Conservation (phyloP, 2,329 filamentous ascomycete species). For the Chrysoporthe austroafricana region DNA sequence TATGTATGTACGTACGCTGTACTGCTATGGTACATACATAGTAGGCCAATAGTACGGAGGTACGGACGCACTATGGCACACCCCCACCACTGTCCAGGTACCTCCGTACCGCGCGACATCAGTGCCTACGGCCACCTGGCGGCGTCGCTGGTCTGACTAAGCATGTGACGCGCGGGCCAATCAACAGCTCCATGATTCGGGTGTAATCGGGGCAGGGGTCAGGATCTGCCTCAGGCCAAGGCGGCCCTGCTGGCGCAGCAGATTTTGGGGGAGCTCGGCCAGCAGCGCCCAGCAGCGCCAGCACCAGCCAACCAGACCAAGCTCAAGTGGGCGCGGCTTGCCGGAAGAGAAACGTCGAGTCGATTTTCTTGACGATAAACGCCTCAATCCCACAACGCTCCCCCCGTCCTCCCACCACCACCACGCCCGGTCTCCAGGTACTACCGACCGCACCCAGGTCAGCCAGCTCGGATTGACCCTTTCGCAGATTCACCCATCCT, state of each 20-base stretch:
- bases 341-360: constrained; percentile 25
- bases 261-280: constrained; percentile 19
- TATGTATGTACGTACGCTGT: too few relatives aligned
- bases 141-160: constrained; percentile 9
- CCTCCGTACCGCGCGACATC: constrained; percentile 1
- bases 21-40: neutral
- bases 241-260: constrained; percentile 8
- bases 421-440: constrained; percentile 21
- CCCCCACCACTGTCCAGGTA: neutral
- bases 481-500: neutral
- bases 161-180: neutral
- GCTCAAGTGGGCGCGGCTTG: constrained; percentile 18
- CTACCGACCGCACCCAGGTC: constrained; percentile 12
- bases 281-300: constrained; percentile 6
- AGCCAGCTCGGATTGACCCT: constrained; percentile 21
- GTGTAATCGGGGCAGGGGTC: constrained; percentile 16
- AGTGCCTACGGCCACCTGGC: neutral
- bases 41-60: neutral
- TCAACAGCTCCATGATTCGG: constrained; percentile 19
- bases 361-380: constrained; percentile 24
- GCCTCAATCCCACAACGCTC: constrained; percentile 23
- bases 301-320: constrained; percentile 14
- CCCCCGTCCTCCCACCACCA: constrained; percentile 7
- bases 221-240: constrained; percentile 24
- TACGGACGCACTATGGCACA: neutral